These are phyloP conservation scores for Claviceps pazoutovae DNA, from an alignment of 2,329 filamentous ascomycete genomes.

Conservation along the genomic window DNA sequence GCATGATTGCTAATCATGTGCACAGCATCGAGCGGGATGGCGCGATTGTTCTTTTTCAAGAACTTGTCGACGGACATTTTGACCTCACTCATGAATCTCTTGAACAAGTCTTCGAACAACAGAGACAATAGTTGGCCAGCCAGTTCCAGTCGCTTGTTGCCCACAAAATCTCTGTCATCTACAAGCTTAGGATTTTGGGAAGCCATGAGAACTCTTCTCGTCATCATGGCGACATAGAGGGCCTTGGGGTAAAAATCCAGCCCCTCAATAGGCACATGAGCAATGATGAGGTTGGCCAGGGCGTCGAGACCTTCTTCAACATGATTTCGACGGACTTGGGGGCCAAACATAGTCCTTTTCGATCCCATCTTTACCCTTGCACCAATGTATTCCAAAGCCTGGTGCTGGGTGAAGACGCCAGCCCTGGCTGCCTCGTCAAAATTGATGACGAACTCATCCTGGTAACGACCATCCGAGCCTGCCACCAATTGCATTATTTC, in stretches of 20 bases:
- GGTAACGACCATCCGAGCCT: conserved; percentile 74
- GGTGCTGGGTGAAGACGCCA: conserved; percentile 82
- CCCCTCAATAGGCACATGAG: conserved; percentile 81
- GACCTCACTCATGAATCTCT: conserved; percentile 78
- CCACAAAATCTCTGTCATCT: conserved; percentile 93
- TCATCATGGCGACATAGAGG: conserved; percentile 93
- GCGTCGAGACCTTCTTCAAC: conserved; percentile 89
- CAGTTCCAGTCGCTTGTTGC: conserved; percentile 90
- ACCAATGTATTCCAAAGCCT: conserved; percentile 88
- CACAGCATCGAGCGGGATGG: conserved; percentile 75
- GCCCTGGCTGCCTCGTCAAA: conserved; percentile 83
- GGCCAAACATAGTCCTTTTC: conserved; percentile 40
- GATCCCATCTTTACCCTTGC: conserved; percentile 76
- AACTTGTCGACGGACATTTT: conserved; percentile 93
- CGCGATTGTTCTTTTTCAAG: conserved; percentile 82
- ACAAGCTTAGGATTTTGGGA: conserved; percentile 79
- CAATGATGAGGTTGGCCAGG: conserved; percentile 81
- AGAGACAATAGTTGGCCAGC: conserved; percentile 88
- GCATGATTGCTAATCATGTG: conserved; percentile 74
- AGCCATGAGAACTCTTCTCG: conserved; percentile 87
- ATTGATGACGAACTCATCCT: conserved; percentile 90
- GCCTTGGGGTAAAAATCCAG: conserved; percentile 96
- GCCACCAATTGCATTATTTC: conserved; percentile 88
- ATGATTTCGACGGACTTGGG: conserved; percentile 56
- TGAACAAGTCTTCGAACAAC: conserved; percentile 95